Percentiles rank a stretch among this genome's conserved stretches.
These are phyloP conservation scores for Penicillium bovifimosum DNA, from an alignment of 495 filamentous ascomycete species.

Conservation along the genomic window DNA sequence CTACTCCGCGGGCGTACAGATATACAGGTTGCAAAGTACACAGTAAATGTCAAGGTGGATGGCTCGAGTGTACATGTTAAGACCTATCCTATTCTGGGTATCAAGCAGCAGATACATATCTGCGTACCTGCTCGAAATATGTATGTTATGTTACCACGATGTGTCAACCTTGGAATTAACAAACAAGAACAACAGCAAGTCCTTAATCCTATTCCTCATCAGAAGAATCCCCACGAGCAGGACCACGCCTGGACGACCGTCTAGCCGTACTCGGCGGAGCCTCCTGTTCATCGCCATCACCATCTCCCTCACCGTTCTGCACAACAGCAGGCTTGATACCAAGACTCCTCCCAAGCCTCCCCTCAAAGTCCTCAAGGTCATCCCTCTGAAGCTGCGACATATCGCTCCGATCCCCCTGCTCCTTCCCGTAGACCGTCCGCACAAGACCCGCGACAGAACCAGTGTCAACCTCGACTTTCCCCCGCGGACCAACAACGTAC, in stretches of 20 bases:
- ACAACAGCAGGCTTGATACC: constrained; percentile 9
- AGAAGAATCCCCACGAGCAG: neutral
- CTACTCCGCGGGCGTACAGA: too few relatives aligned
- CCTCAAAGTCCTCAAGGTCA: constrained; percentile 28
- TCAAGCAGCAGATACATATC: constrained; percentile 1
- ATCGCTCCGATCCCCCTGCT: constrained; percentile 23
- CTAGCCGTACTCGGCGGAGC: constrained; percentile 4
- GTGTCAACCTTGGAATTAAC: neutral
- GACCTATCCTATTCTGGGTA: constrained; percentile 2
- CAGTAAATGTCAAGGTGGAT: too few relatives aligned
- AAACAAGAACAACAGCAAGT: neutral
- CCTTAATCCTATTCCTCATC: neutral
- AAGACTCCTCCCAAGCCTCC: constrained; percentile 27
- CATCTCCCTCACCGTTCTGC: constrained; percentile 4
- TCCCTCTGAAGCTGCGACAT: constrained; percentile 39
- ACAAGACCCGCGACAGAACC: constrained; percentile 67
- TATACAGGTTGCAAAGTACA: too few relatives aligned
- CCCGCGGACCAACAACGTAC: constrained; percentile 75
- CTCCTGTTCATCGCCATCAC: neutral
- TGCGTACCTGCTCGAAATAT: neutral
- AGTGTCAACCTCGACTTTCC: constrained; percentile 78
- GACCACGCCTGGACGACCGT: constrained; percentile 9
- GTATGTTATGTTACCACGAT: neutral
- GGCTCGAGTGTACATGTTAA: neutral
- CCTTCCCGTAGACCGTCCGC: constrained; percentile 49